Percentiles rank a stretch among this genome's conserved stretches.
Conservation (phyloP, 305 asterid genomes). For the Fraxinus sp. region DNA sequence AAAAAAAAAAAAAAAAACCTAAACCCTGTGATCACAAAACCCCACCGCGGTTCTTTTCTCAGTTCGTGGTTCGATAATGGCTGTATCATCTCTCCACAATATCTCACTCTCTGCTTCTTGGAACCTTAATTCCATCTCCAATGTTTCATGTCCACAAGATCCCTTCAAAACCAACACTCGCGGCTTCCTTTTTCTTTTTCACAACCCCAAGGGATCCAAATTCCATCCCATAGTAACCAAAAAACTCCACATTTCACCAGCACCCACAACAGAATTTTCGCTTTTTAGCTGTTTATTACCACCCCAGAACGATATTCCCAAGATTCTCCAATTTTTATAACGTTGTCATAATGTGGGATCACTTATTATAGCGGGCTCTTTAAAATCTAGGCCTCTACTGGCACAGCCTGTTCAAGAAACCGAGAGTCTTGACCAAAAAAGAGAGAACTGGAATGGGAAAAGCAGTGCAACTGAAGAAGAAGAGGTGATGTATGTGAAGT, state of each 20-base stretch:
- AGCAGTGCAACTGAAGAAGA: constrained; percentile 37
- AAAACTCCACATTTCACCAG: constrained; percentile 19
- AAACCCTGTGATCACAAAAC: constrained; percentile 4
- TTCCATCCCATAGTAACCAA: constrained; percentile 7
- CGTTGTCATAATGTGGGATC: no score
- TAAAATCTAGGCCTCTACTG: constrained; percentile 40
- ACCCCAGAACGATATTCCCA: constrained; percentile 31
- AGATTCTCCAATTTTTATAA: no score
- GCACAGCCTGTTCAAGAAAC: constrained; percentile 54
- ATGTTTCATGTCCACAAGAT: constrained; percentile 20
- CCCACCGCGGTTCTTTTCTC: constrained; percentile 7
- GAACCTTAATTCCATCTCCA: constrained; percentile 16
- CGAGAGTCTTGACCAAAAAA: constrained; percentile 32
- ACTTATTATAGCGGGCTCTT: constrained; percentile 43
- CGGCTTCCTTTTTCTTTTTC: constrained; percentile 15
- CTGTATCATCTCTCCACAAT: constrained; percentile 42
- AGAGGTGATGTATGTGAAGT: constrained; percentile 57
- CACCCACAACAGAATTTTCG: constrained; percentile 26
- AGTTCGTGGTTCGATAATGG: constrained; percentile 30
- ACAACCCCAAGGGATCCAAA: constrained; percentile 27
- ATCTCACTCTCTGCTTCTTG: constrained; percentile 27
- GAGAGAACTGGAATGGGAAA: constrained; percentile 22
- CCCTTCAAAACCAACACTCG: constrained; percentile 29
- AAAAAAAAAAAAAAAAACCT: background rate
- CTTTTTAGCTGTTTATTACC: constrained; percentile 20